Evolutionary conservation across 768 basidiomycete genomes (phyloP), one percentile per base, ranked within the genome.

Genomic region (Agrocybe praecox): DNA sequence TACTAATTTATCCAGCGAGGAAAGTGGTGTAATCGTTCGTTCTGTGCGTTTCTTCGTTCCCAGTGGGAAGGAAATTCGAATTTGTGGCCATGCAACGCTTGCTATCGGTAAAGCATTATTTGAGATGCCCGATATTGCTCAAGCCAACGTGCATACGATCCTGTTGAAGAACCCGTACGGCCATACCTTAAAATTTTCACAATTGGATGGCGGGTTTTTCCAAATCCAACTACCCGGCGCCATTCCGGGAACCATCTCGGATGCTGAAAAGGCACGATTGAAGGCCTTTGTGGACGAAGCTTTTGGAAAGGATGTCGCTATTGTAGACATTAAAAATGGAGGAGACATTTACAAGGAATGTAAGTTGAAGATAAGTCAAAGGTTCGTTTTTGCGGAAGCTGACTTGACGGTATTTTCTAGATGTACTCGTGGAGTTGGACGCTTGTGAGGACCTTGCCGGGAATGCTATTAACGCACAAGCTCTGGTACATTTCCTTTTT

Each of bases 81-180:
- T 79, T n/a, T 80, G 79, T 50, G 74, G 76, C n/a, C 78, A 81
- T 62, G 80, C 67, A 18, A 73, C 73, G 2, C 62, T 84, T 11
- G 82, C 79, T 2, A 72, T 79, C 21, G 73, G 77, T 1, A 69
- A 75, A 51, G 73, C 71, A 2, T 62, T 84, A 12, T 78, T 78
- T 45, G 65, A 65, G 5, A 55, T 63, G 22, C 60, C 71, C 0
- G 70, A 70, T 33, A 50, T 68, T 18, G 67, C 69, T 11, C 51
- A 56, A 15, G 60, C 62, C 7, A 61, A 64, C 9, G 69, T 73
- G 6, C 65, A 72, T 17, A 63, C 62, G 7, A 62, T 78, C 18
- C 70, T 73, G 36, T 74, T 78, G 24, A 67, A 72, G 48, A 75
- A 69, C 17, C 11, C n/a, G 1, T 48, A 47, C 11, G 68, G 56